Conservation (phyloP, 495 filamentous ascomycete species). For the Talaromyces nanjingensis region DNA sequence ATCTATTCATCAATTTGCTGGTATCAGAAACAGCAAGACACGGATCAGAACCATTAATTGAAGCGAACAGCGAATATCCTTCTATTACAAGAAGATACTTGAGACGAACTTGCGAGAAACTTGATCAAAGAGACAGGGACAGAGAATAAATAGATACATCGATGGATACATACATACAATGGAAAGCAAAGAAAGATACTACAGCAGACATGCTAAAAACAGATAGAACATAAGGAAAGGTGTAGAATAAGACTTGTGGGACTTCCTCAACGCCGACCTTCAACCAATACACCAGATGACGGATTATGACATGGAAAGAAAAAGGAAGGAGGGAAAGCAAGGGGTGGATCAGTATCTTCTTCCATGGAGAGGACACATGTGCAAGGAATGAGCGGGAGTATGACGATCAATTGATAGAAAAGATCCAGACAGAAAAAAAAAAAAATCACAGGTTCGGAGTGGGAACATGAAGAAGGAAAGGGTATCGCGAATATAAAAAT, state of each 20-base stretch:
- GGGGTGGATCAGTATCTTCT: no score
- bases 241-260: background rate
- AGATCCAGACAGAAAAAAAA: constrained; percentile 10
- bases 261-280: background rate
- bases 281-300: background rate
- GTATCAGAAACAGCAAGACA: background rate
- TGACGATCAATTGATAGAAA: background rate
- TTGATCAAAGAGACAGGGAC: background rate
- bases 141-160: background rate
- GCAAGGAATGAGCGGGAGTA: background rate
- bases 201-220: background rate
- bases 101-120: background rate
- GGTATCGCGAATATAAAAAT: constrained; percentile 9
- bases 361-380: background rate
- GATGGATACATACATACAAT: constrained; percentile 9
- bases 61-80: background rate
- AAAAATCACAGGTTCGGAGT: constrained; percentile 6
- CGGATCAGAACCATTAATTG: background rate
- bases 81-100: background rate
- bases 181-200: background rate
- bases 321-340: background rate
- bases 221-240: background rate
- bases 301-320: background rate
- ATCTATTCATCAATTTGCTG: background rate
- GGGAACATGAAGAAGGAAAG: constrained; percentile 9